Base-by-base conservation (phyloP, 345 rosid genomes). In the Hypericum androsaemum region DNA sequence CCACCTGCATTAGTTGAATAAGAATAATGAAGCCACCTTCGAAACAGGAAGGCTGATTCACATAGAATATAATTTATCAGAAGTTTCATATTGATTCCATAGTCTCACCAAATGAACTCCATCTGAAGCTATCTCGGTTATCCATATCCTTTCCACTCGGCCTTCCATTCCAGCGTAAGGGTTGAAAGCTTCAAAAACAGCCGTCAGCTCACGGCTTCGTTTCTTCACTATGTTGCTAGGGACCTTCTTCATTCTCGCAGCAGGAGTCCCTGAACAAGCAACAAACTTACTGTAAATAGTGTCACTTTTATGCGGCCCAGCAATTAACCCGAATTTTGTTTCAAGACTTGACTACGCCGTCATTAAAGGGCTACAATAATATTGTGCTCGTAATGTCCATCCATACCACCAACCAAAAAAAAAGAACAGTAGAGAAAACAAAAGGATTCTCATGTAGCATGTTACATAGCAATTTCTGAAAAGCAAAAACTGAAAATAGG, bases 171-270 rank as follows among this genome's bases (percentile, higher is more conserved):
- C 94, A 46, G 47, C 60, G 70, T 88, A 81, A 13, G 97, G 95
- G 12, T 80, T 69, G 75, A 92, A 88, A 65, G 94, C 84, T 65
- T 92, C 98, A 58, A 92, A 88, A 50, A 81, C 74, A 54, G 78
- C 71, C 40, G 97, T 88, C 73, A 92, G 67, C 69, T 92, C 88
- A 62, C 94, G 95, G 71, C 96, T 88, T 39, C 89, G 85, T 48
- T 77, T 79, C 81, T 92, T 88, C 71, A 85, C 95, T 54, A 66
- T 38, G 40, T 71, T 74, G 69, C 98, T 88, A 28, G 75, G 95
- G 50, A 88, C 86, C 66, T 88, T 92, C 67, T 92, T 92, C 96
- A 88, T 92, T 71, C 89, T 85, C 46, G 96, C 95, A 49, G 96
- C 96, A 68, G 98, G 95, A 6, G 95, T 92, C 52, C 98, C 96